A percentile compares a stretch with the other conserved stretches of the same genome.
phyloP scores from a whole-genome alignment of 2,329 filamentous ascomycete species.

The Aspergillus clavatus region DNA sequence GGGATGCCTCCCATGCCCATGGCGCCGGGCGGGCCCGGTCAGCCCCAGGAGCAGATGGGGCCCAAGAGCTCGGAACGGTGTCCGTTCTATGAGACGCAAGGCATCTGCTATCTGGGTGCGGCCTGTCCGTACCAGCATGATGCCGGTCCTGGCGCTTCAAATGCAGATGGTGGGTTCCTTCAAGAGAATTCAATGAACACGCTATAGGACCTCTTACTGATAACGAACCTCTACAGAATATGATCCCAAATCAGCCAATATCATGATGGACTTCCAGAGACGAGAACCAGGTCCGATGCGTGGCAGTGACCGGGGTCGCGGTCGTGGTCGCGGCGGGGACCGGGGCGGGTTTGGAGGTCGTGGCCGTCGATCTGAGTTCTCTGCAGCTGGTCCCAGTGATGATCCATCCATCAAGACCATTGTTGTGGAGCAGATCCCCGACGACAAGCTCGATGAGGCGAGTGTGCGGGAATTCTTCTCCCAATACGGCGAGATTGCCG shows the following conservation, averaged over 20 bases:
- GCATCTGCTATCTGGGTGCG: constrained; percentile 53
- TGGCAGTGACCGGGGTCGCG: constrained; percentile 31
- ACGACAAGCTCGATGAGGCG: constrained; percentile 52
- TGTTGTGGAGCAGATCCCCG: constrained; percentile 58
- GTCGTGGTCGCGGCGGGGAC: constrained; percentile 41
- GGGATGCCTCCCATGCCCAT: constrained; percentile 43
- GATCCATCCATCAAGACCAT: constrained; percentile 53
- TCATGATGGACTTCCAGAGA: constrained; percentile 32
- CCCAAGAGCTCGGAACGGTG: constrained; percentile 44
- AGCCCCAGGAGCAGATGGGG: constrained; percentile 27
- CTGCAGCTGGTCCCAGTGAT: constrained; percentile 47
- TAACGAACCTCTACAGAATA: constrained; percentile 41
- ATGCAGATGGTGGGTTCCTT: constrained; percentile 37
- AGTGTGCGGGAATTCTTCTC: constrained; percentile 54
- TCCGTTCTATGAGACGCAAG: constrained; percentile 55
- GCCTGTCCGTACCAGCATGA: constrained; percentile 57
- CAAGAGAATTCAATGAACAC: not conserved
- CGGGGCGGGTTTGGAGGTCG: constrained; percentile 38
- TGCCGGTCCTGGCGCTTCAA: constrained; percentile 37
- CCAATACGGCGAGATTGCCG: constrained; percentile 53
- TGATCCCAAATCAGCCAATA: constrained; percentile 49
- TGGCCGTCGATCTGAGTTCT: constrained; percentile 50
- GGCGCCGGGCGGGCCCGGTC: constrained; percentile 20
- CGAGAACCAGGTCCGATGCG: constrained; percentile 22
- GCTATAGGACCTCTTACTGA: not conserved